Evolutionary conservation across 176 grass and related monocot species (phyloP).

Genomic region (Triticum monococcum): DNA sequence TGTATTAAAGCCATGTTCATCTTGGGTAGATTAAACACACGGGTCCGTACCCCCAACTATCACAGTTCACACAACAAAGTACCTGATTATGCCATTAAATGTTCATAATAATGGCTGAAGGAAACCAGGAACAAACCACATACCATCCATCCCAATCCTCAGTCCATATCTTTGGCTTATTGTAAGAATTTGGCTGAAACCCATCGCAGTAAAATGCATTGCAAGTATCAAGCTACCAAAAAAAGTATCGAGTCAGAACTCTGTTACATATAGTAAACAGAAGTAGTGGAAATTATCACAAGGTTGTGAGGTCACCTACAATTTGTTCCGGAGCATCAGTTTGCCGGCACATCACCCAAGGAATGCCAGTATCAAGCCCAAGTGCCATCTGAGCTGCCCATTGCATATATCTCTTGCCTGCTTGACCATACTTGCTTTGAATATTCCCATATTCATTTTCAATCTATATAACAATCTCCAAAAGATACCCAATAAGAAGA

Average conservation of each 20-base stretch:
- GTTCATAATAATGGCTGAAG: neutral
- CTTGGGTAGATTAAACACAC: neutral
- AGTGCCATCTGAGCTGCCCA: conserved; percentile 92
- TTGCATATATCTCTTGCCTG: conserved; percentile 84
- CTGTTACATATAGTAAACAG: conserved; percentile 1
- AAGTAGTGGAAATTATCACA: conserved; percentile 20
- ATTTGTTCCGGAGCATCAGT: conserved; percentile 91
- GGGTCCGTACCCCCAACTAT: neutral
- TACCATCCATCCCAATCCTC: conserved; percentile 99
- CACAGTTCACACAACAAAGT: conserved; percentile 19
- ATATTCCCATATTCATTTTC: conserved; percentile 99
- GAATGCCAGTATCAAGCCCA: conserved; percentile 74
- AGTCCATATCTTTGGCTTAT: conserved; percentile 82
- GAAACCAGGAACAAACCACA: conserved; percentile 14
- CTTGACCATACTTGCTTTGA: conserved; percentile 65
- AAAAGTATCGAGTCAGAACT: conserved; percentile 14
- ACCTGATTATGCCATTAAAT: conserved; percentile 13
- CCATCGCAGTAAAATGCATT: conserved; percentile 97
- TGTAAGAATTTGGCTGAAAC: conserved; percentile 81
- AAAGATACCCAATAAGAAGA: conserved; percentile 26
- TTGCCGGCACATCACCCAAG: conserved; percentile 95
- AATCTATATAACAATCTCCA: conserved; percentile 64
- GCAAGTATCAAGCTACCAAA: conserved; percentile 77
- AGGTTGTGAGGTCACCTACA: conserved; percentile 45
- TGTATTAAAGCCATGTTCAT: neutral